phyloP scores from a whole-genome alignment of 805 yeast species.

The Starmerella bacillaris region DNA sequence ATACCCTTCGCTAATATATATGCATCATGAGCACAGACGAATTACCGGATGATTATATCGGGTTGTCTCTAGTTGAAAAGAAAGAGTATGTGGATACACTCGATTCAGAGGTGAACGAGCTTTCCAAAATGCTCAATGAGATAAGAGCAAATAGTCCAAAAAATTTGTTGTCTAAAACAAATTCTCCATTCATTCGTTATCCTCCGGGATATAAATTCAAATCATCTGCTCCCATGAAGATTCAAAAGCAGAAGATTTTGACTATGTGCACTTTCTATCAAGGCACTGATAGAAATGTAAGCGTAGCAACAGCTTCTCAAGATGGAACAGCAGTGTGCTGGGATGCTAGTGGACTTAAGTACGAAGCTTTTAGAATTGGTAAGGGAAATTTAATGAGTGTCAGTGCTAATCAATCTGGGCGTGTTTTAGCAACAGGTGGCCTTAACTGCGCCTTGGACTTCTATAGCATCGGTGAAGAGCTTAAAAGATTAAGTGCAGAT shows the following conservation, averaged over 20 bases:
- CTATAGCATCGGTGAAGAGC: conserved; percentile 9
- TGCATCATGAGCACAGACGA: neutral
- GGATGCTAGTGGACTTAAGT: conserved; percentile 12
- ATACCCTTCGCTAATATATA: no score
- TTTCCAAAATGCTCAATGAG: no score
- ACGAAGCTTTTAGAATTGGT: conserved; percentile 12
- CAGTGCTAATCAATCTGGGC: conserved; percentile 7
- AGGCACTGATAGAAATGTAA: neutral
- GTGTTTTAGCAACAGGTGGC: conserved; percentile 14
- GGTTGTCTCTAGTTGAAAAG: neutral
- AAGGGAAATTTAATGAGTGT: conserved; percentile 10
- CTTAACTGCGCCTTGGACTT: conserved; percentile 15
- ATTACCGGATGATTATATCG: conserved; percentile 1
- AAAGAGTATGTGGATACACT: conserved; percentile 1
- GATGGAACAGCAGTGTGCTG: conserved; percentile 11
- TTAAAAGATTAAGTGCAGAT: conserved; percentile 2
- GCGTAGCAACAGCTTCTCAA: conserved; percentile 9
- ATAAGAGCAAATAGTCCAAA: no score
- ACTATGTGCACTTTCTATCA: conserved; percentile 2
- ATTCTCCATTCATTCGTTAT: neutral
- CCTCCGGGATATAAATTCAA: conserved; percentile 1
- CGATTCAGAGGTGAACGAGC: conserved; percentile 4
- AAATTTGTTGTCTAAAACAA: neutral
- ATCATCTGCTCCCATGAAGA: neutral
- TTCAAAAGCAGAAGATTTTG: neutral